Percentiles rank a stretch among this genome's conserved stretches.
phyloP scores from a whole-genome alignment of 768 basidiomycete species.

The Mycena epipterygia region DNA sequence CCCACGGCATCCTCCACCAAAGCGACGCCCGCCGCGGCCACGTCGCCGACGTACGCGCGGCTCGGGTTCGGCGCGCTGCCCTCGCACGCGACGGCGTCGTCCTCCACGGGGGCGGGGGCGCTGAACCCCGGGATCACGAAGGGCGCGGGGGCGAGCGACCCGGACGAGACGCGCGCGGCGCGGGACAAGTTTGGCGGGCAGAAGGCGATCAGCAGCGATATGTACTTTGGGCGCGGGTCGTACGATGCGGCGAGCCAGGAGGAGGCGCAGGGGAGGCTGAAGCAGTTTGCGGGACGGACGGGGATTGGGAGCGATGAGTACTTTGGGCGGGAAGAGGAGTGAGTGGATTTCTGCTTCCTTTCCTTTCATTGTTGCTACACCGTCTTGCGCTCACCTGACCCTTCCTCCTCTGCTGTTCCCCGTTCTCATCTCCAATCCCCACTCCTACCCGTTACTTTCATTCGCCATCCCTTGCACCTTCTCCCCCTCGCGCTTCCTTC shows the following conservation, averaged over 20 bases:
- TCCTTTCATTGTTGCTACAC: slow-evolving; percentile 47
- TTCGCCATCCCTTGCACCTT: background rate
- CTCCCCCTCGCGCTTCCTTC: background rate
- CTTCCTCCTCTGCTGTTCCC: background rate
- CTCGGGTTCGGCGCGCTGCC: slow-evolving; percentile 36
- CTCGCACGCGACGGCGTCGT: background rate
- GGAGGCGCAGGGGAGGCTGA: slow-evolving; percentile 87
- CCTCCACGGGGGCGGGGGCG: background rate
- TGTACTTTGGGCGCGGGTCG: slow-evolving; percentile 92
- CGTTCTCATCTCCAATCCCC: background rate
- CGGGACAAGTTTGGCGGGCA: slow-evolving; percentile 93
- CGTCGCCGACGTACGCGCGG: slow-evolving; percentile 28
- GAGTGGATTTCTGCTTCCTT: slow-evolving; percentile 57
- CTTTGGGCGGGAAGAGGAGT: slow-evolving; percentile 93
- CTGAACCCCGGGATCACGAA: slow-evolving; percentile 33
- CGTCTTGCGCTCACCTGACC: background rate
- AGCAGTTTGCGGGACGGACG: slow-evolving; percentile 90
- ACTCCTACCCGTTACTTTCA: background rate
- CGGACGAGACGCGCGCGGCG: slow-evolving; percentile 71
- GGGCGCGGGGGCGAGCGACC: slow-evolving; percentile 58
- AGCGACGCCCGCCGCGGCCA: slow-evolving; percentile 24
- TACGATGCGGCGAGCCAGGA: slow-evolving; percentile 81
- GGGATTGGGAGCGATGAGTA: slow-evolving; percentile 97
- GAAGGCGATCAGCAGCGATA: slow-evolving; percentile 97
- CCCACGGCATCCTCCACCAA: slow-evolving; percentile 40